Conservation (phyloP, 345 rosid genomes). For the Orychophragmus violaceus region DNA sequence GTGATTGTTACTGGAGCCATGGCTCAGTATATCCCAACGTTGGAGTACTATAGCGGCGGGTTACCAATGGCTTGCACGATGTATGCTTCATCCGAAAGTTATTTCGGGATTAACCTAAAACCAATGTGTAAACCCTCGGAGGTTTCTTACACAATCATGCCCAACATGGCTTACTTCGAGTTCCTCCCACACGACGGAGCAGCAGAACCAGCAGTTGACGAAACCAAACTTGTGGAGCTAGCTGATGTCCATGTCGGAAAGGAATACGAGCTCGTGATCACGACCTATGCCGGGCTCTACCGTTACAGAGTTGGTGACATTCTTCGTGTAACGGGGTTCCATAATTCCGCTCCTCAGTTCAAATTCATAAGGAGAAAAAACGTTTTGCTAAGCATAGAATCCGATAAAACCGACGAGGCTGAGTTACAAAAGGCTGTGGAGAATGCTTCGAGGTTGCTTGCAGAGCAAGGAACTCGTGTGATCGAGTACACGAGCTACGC, state of each 20-base stretch:
- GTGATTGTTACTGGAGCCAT: slow-evolving; percentile 93
- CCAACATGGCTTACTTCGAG: slow-evolving; percentile 91
- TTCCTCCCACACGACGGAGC: slow-evolving; percentile 46
- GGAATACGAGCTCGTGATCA: slow-evolving; percentile 78
- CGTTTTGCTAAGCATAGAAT: slow-evolving; percentile 74
- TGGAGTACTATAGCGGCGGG: slow-evolving; percentile 74
- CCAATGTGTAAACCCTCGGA: slow-evolving; percentile 83
- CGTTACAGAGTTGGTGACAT: slow-evolving; percentile 89
- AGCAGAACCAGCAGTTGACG: not conserved
- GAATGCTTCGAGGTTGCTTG: slow-evolving; percentile 49
- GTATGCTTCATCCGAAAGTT: slow-evolving; percentile 97
- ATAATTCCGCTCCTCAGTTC: slow-evolving; percentile 81
- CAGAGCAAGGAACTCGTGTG: slow-evolving; percentile 47
- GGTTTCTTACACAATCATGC: slow-evolving; percentile 85
- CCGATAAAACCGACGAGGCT: slow-evolving; percentile 87
- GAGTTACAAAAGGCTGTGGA: slow-evolving; percentile 77
- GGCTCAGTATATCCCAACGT: slow-evolving; percentile 93
- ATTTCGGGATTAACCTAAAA: slow-evolving; percentile 71
- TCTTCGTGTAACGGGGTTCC: slow-evolving; percentile 65
- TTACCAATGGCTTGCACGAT: slow-evolving; percentile 83
- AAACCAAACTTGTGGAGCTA: slow-evolving; percentile 53
- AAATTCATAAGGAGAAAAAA: slow-evolving; percentile 72
- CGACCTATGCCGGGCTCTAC: slow-evolving; percentile 69
- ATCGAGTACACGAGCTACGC: slow-evolving; percentile 88
- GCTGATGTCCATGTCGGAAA: slow-evolving; percentile 62